Conservation (phyloP, 257 asterid genomes). For the Perilla frutescens region DNA sequence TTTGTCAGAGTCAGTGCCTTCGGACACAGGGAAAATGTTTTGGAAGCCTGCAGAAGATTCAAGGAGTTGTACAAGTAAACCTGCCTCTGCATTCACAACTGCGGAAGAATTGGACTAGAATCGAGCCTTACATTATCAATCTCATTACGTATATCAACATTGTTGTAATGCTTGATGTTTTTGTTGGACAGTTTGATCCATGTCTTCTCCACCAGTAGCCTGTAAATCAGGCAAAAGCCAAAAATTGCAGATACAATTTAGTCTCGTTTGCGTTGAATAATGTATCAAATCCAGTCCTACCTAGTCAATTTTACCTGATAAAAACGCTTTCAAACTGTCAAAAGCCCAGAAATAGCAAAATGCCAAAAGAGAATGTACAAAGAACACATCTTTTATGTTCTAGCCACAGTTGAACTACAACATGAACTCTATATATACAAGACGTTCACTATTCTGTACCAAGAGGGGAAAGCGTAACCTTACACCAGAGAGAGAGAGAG, state of each 20-base stretch:
- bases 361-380: not conserved
- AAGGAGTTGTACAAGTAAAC: constrained; percentile 78
- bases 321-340: not conserved
- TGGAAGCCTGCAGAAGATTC: constrained; percentile 97
- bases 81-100: constrained; percentile 1
- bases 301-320: not conserved
- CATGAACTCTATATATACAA: no score
- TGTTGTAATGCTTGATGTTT: constrained; percentile 13
- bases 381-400: not conserved
- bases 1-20: constrained; percentile 92
- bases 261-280: constrained; percentile 4
- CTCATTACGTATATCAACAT: not conserved
- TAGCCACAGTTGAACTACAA: constrained; percentile 21
- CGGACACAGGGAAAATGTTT: constrained; percentile 84
- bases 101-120: not conserved
- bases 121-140: not conserved
- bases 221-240: not conserved
- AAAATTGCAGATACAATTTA: not conserved
- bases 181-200: constrained; percentile 3
- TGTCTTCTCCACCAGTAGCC: not conserved
- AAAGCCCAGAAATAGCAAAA: not conserved
- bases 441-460: constrained; percentile 16
- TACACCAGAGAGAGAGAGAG: no score
- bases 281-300: not conserved
- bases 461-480: not conserved